A percentile compares a stretch with the other conserved stretches of the same genome.
phyloP scores from a whole-genome alignment of 202 grass and related monocot genomes.

The Brachypodium distachyon region DNA sequence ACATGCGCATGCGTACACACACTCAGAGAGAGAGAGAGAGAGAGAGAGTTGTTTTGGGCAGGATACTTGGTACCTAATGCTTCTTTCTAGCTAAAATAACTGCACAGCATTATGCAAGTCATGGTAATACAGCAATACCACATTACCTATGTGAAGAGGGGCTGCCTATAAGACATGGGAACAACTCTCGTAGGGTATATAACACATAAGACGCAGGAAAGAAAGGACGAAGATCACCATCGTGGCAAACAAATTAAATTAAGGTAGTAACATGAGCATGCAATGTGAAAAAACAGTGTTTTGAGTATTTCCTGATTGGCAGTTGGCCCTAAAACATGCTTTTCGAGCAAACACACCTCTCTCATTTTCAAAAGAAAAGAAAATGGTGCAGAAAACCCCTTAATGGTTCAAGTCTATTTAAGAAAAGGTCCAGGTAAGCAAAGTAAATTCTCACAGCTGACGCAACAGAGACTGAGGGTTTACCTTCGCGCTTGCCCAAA shows the following conservation, averaged over 20 bases:
- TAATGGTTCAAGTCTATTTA: conserved; percentile 16
- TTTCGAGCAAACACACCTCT: background rate
- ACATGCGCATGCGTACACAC: background rate
- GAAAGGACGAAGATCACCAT: background rate
- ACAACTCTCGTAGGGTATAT: background rate
- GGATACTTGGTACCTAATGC: background rate
- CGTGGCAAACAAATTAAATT: background rate
- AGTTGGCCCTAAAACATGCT: background rate
- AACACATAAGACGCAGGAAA: background rate
- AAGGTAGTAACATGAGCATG: background rate
- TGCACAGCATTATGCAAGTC: background rate
- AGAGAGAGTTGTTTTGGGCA: background rate
- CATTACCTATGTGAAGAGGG: background rate
- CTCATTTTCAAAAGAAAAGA: background rate
- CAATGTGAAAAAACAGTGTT: background rate
- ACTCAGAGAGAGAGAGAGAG: background rate
- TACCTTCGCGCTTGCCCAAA: conserved; percentile 99
- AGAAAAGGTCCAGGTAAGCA: conserved; percentile 29
- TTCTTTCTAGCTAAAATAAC: background rate
- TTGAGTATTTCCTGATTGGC: background rate
- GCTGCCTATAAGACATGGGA: background rate
- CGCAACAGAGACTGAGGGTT: conserved; percentile 54
- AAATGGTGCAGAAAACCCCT: background rate
- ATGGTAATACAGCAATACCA: background rate
- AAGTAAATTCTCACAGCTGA: conserved; percentile 39